Evolutionary conservation across 345 rosid genomes (phyloP).

Genomic region (Atalantia buxifolia): DNA sequence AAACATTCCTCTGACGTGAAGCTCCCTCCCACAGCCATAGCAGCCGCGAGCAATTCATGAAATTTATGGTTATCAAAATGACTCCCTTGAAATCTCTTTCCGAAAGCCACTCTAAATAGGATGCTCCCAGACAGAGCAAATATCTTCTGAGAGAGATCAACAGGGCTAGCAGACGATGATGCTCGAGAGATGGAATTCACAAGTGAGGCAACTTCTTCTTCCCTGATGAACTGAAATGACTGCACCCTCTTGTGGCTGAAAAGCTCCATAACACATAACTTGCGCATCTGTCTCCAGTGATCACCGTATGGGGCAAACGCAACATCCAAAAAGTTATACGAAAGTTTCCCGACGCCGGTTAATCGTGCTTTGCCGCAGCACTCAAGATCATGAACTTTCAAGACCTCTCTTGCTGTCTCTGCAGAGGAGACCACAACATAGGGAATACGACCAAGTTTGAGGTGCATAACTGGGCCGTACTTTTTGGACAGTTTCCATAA

Average conservation of each 20-base stretch:
- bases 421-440: slow-evolving; percentile 26
- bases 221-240: slow-evolving; percentile 34
- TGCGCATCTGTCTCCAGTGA: slow-evolving; percentile 32
- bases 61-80: slow-evolving; percentile 8
- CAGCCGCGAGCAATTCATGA: slow-evolving; percentile 4
- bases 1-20: slow-evolving; percentile 23
- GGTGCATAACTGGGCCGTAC: slow-evolving; percentile 33
- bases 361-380: slow-evolving; percentile 30
- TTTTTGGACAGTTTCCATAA: slow-evolving; percentile 27
- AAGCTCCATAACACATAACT: slow-evolving; percentile 25
- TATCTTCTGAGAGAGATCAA: slow-evolving; percentile 31
- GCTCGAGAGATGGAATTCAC: slow-evolving; percentile 27
- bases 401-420: slow-evolving; percentile 31
- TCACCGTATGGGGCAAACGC: slow-evolving; percentile 31
- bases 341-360: slow-evolving; percentile 16
- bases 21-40: slow-evolving; percentile 8
- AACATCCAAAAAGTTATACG: slow-evolving; percentile 18
- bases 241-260: slow-evolving; percentile 27
- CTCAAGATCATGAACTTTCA: slow-evolving; percentile 28
- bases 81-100: slow-evolving; percentile 29
- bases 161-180: slow-evolving; percentile 6
- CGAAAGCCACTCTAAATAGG: slow-evolving; percentile 32
- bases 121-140: slow-evolving; percentile 24
- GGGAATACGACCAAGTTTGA: slow-evolving; percentile 28
- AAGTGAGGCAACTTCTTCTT: slow-evolving; percentile 31